These are phyloP conservation scores for Ophiostoma perfectum DNA, from an alignment of 2,329 filamentous ascomycete species.

Conservation along the genomic window DNA sequence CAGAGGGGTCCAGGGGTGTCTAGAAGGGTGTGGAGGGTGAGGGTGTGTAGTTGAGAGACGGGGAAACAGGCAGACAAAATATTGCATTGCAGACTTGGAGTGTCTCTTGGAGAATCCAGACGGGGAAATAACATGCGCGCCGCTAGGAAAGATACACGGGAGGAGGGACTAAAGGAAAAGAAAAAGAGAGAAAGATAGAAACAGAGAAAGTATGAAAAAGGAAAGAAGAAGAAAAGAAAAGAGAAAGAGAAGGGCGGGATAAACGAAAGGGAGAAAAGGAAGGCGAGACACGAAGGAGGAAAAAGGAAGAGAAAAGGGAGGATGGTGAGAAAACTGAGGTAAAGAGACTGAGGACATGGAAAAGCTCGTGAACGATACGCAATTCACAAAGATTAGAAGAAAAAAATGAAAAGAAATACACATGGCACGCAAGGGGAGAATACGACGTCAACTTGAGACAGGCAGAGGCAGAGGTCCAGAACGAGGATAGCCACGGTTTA, in stretches of 20 bases:
- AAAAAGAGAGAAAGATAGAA: background rate
- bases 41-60: background rate
- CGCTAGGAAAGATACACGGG: background rate
- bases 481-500: background rate
- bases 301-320: background rate
- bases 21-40: background rate
- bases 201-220: background rate
- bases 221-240: background rate
- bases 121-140: conserved; percentile 16
- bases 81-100: background rate
- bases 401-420: background rate
- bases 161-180: background rate
- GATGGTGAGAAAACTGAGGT: background rate
- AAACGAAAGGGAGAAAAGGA: background rate
- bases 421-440: background rate
- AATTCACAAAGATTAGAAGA: background rate
- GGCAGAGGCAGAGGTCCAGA: background rate
- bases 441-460: background rate
- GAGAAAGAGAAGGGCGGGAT: too few species aligned
- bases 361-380: background rate
- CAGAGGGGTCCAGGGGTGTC: background rate
- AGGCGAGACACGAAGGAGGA: background rate
- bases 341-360: background rate
- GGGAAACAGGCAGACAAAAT: background rate
- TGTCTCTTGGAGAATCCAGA: conserved; percentile 10